Evolutionary conservation across 2,329 filamentous ascomycete species (phyloP).

Genomic region (Talaromyces albobiverticillius): DNA sequence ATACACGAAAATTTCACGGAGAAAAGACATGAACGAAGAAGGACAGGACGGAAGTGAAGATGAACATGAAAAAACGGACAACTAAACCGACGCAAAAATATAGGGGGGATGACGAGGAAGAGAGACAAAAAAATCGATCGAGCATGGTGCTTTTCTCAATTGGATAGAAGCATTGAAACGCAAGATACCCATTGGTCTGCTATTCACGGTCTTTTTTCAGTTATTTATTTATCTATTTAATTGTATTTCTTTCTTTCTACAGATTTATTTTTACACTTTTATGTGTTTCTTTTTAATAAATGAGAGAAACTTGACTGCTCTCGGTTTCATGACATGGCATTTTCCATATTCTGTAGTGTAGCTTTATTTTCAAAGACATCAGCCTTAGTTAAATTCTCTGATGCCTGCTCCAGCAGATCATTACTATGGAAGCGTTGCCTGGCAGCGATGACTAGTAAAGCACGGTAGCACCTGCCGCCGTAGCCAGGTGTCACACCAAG

Average conservation of each 20-base stretch:
- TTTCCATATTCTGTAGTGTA: too few species aligned
- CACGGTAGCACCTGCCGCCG: too few species aligned
- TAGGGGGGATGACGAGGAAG: neutral
- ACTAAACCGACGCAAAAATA: neutral
- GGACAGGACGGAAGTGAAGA: neutral
- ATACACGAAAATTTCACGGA: neutral
- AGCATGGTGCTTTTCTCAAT: conserved; percentile 7
- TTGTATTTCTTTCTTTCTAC: neutral
- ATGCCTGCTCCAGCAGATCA: too few species aligned
- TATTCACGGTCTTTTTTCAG: conserved; percentile 4
- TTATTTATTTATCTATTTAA: conserved; percentile 3
- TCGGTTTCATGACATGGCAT: too few species aligned
- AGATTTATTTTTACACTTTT: neutral
- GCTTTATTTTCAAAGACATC: too few species aligned
- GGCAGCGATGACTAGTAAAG: too few species aligned
- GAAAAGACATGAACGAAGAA: too few species aligned
- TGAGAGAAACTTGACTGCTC: too few species aligned
- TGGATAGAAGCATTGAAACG: conserved; percentile 16
- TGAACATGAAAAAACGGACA: neutral
- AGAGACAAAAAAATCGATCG: neutral
- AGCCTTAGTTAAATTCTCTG: too few species aligned
- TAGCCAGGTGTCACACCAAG: too few species aligned
- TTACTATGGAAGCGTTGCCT: too few species aligned
- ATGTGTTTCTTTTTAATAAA: neutral
- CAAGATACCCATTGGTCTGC: conserved; percentile 19